Evolutionary conservation across 2,329 filamentous ascomycete genomes (phyloP), one percentile per base, ranked within the genome.

Genomic region (Dendrostoma leiphaemia): DNA sequence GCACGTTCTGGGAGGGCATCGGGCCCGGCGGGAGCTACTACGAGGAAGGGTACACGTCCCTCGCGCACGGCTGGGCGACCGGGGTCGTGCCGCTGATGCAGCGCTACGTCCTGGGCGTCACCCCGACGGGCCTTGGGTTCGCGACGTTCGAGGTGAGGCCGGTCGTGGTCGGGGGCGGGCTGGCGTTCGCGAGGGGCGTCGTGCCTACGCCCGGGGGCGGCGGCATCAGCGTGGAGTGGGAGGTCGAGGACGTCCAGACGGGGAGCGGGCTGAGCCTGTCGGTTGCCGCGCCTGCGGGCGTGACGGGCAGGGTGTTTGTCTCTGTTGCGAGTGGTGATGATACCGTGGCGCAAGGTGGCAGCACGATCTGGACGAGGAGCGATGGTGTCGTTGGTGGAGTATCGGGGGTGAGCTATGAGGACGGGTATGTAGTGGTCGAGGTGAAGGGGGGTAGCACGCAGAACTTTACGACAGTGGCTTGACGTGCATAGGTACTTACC

Each of bases 1-100:
- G 74, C 13, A 81, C 78, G 3, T 70, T 73, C 57, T 81, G 78
- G 78, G 78, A 81, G 60, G 78, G 77, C 1, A 75, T 80, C 47
- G 78, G 75, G 1, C 59, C 63, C 0, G 62, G 65, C 19, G 78
- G 78, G 0, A 48, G 47, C 2, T 66, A 72, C 26, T 81, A 80
- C 55, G 71, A 79, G 60, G 71, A 63, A 1, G 71, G 63, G 0
- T 79, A 72, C 54, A 81, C 76, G 15, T 77, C 74, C 17, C 71
- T 77, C 64, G 71, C 77, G 1, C 78, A 81, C 51, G 78, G 75
- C 0, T 81, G 78, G 78, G 71, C 71, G 3, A 79, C 77, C 1
- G 78, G 78, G 6, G 67, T 81, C 15, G 74, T 78, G 40, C 75
- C 78, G 1, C 63, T 76, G 6, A 59, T 79, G 56, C 74, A 65